Evolutionary conservation across 2,329 filamentous ascomycete species (phyloP), one percentile per base, ranked within the genome.

Genomic region (Sporothrix globosa): DNA sequence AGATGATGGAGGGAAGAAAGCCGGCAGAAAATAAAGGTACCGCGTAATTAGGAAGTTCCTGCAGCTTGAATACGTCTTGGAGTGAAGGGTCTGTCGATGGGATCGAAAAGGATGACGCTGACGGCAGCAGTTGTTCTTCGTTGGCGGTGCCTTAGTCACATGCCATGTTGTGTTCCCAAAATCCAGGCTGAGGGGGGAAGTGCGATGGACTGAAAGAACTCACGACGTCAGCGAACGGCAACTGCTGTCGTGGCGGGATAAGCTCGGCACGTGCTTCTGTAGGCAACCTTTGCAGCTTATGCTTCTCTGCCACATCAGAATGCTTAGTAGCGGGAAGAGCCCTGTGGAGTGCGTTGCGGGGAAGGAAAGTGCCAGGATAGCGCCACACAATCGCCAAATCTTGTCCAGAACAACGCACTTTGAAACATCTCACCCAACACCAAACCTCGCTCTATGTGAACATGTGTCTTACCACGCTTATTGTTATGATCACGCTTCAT

Each of bases 291-390:
- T 27, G 27, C 4, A 30, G 30, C 48, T 21, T 24, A 19, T 17
- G 9, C 17, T 21, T 58, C 67, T 30, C 53, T 48, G 67, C 67
- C 54, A 52, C 24, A 41, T 27, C n/a, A 41, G 21, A 41, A 41
- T 19, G n/a, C 52, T 70, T 67, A 70, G 69, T 67, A 53, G 69
- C 61, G 61, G 69, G 52, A 67, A 13, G 52, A 60, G 69, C 69
- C 69, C 48, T n/a, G 41, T 41, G 30, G n/a, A 52, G 48, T 41
- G 27, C 10, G 48, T 54, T 68, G 69, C 69, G 69, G 69, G 69
- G 69, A 67, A 70, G 27, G 14, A 39, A 17, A 39, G 27, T 7
- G 54, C 24, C 30, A 11, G 54, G n/a, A 46, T 46, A 41, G 13
- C 9, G 4, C 11, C 19, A 46, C 21, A 61, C 10, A 19, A 44